Evolutionary conservation across 495 filamentous ascomycete species (phyloP), one percentile per base, ranked within the genome.

Genomic region (Penicillium waksmanii): DNA sequence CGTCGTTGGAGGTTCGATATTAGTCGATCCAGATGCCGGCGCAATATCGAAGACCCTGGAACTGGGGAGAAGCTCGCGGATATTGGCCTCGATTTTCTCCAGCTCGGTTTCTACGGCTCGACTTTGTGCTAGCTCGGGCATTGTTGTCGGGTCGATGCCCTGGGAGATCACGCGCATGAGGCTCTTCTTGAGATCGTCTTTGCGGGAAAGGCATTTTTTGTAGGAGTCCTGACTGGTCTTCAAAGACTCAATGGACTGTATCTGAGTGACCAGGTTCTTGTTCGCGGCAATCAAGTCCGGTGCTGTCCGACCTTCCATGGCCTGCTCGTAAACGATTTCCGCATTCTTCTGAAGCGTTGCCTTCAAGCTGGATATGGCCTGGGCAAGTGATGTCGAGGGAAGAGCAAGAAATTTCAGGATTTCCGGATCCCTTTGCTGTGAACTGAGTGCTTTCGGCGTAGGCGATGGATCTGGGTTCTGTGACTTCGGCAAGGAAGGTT

Each of bases 211-310:
- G 38, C 64, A 65, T 8, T 50, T 48, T 11, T 65, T 58, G 19
- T 77, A 69, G 4, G 61, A 40, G n/a, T 43, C 43, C 53, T 65
- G 70, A 25, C 74, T 51, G 17, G 60, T 62, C 53, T 73, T 71
- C 44, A 80, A 55, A 12, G 46, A 44, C 49, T 74, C 67, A 48
- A 80, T 70, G 2, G 72, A 69, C 35, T 76, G 67, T 17, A 78
- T 72, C 43, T 66, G 69, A 27, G 65, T 53, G 6, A 72, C 68
- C 27, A 75, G 63, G 21, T 34, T 53, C 46, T 76, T 75, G 61
- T 78, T 78, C 44, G 73, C 68, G 3, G 71, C 57, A n/a, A 78
- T 65, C 35, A 80, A 43, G 40, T 76, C 73, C 4, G 70, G 72
- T 2, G 72, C 69, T 13, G 65, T 64, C 58, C 66, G 67, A n/a